Evolutionary conservation across 2,329 filamentous ascomycete genomes (phyloP), one percentile per base, ranked within the genome.

Genomic region (Zasmidium angulare): DNA sequence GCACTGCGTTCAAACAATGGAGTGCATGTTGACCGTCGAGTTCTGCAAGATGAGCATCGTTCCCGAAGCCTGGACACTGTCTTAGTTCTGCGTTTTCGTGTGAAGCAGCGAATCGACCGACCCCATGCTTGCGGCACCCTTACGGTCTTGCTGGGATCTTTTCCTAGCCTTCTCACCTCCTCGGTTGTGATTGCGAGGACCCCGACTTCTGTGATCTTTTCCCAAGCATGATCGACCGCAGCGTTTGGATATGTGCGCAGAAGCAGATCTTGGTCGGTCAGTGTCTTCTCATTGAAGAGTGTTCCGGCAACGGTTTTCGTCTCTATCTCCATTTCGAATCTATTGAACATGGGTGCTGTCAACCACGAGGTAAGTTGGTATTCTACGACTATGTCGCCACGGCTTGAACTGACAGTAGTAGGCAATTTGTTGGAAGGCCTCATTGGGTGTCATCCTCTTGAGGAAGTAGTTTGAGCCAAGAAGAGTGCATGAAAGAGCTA

Each of bases 11-110:
- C 2, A 56, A 46, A 29, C 54, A 56, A 29, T 56, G 54, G 19
- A 56, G 31, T 11, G 54, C 54, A 7, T 56, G 54, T 12, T 56
- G 54, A 21, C 54, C 54, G 22, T 56, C 54, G 54, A 56, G 46
- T 29, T 40, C 19, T 0, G 54, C 54, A 23, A 56, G 54, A 24
- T 56, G 47, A 12, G 47, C 54, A 10, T 56, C 47, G 4, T 43
- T 12, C 23, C 53, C 53, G 14, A 48, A 24, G 46, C 53, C 53
- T 49, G 36, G 3, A 11, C 2, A 43, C 54, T 29, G 50, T 56
- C 0, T 48, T 46, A 14, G 50, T 29, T 26, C 20, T 20, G 21
- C 54, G 46, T 29, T 4, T 11, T 29, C 11, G 11, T 11, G 11
- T 6, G 6, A 11, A 29, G 4, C 6, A 29, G 26, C 26, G 26